Base-by-base conservation (phyloP, 2,329 filamentous ascomycete species). In the Fusarium agapanthi region DNA sequence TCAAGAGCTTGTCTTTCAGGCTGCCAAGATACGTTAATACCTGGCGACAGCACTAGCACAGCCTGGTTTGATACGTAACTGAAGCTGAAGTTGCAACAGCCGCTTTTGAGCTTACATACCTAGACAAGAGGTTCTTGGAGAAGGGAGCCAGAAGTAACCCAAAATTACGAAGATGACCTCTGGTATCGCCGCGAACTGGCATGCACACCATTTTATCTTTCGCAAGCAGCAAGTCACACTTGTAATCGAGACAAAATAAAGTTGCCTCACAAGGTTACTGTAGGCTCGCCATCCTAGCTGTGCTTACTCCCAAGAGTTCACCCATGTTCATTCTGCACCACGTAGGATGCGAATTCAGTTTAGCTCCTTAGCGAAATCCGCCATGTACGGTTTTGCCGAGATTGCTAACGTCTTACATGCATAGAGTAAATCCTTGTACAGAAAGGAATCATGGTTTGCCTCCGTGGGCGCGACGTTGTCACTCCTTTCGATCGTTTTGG, bases 221-320 rank as follows among this genome's bases (percentile, higher is more conserved):
- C 12, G 3, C 47, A 20, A 51, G 14, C 8, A 6, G 7, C 4
- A 34, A 24, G 8, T 34, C 16, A 22, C 6, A 14, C 1, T 44
- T 34, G 13, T 1, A 22, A 5, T 45, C 7, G 13, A 45, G 53
- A 10, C 18, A 20, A 15, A 45, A 45, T 34, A 44, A 30, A 55
- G 53, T 32, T 43, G 22, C 9, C 51, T 41, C 22, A 20, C 11
- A 55, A 37, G 20, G 51, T 55, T 14, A 22, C 22, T 41, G 35
- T 32, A 55, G 51, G 26, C 37, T 45, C 28, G 18, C 7, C 22
- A 44, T 26, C 26, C 37, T 13, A 56, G 38, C 18, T 45, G n/a
- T 56, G 38, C 54, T 56, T 56, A 56, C 54, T 24, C 54, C 54
- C n/a, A 56, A 45, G 38, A 56, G n/a, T 13, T 45, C 12, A 56